phyloP scores from a whole-genome alignment of 2,329 filamentous ascomycete genomes.

The Coleophoma eucalyptorum region DNA sequence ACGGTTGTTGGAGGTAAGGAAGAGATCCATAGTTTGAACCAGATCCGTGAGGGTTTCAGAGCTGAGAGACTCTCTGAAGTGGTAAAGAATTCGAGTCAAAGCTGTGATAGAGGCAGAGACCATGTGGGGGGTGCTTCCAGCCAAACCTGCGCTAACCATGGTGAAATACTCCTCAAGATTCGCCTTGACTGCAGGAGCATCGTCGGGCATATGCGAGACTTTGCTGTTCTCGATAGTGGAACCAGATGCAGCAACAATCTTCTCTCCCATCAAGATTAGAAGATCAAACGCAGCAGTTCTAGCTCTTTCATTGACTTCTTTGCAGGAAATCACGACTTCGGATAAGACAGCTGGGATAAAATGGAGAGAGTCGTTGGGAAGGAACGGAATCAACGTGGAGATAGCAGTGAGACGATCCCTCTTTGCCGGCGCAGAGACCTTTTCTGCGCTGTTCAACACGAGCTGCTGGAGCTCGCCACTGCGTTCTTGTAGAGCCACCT shows the following conservation, averaged over 20 bases:
- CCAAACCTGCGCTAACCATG: slow-evolving; percentile 95
- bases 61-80: slow-evolving; percentile 73
- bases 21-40: slow-evolving; percentile 92
- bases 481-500: slow-evolving; percentile 70
- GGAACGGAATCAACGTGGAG: slow-evolving; percentile 71
- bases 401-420: slow-evolving; percentile 84
- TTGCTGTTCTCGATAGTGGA: slow-evolving; percentile 80
- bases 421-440: slow-evolving; percentile 80
- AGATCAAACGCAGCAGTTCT: slow-evolving; percentile 86
- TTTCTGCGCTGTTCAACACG: slow-evolving; percentile 74
- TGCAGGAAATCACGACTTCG: slow-evolving; percentile 93
- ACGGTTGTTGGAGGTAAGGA: slow-evolving; percentile 92
- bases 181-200: slow-evolving; percentile 73
- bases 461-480: slow-evolving; percentile 78
- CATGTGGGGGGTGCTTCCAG: slow-evolving; percentile 92
- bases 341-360: slow-evolving; percentile 91
- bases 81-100: slow-evolving; percentile 86
- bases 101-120: slow-evolving; percentile 96
- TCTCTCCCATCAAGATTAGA: slow-evolving; percentile 82
- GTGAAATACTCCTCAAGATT: slow-evolving; percentile 95
- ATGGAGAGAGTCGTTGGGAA: slow-evolving; percentile 76
- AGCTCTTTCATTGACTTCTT: slow-evolving; percentile 96
- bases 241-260: slow-evolving; percentile 63
- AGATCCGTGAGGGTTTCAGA: slow-evolving; percentile 73
- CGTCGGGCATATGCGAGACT: slow-evolving; percentile 79